Percentiles rank a stretch among this genome's conserved stretches.
Evolutionary conservation across 306 rosid species (phyloP).

Genomic region (Dryas drummondii): DNA sequence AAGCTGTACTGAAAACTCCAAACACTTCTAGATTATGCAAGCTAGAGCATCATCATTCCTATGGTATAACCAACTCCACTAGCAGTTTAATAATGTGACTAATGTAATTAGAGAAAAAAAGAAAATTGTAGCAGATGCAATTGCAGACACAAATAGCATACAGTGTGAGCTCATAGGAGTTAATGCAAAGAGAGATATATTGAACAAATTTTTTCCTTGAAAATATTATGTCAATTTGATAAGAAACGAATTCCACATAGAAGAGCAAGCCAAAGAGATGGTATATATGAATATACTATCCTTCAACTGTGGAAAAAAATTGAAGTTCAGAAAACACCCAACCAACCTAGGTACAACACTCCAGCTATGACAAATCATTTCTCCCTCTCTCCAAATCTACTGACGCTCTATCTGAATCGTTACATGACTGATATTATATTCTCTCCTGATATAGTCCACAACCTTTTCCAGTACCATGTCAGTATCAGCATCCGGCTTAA

Average conservation of each 20-base stretch:
- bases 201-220: not conserved
- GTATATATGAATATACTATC: constrained; percentile 7
- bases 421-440: constrained; percentile 49
- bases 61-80: no score
- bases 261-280: not conserved
- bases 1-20: no score
- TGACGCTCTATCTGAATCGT: constrained; percentile 57
- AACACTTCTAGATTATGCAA: no score
- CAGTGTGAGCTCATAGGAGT: not conserved
- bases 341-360: constrained; percentile 5
- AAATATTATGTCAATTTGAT: not conserved
- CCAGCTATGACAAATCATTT: not conserved
- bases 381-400: constrained; percentile 20
- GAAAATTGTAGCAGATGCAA: not conserved
- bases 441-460: constrained; percentile 41
- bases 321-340: not conserved
- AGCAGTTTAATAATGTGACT: not conserved
- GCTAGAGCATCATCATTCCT: no score
- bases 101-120: not conserved
- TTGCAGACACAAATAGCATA: not conserved
- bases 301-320: not conserved
- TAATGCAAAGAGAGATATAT: not conserved
- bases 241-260: not conserved
- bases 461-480: constrained; percentile 45
- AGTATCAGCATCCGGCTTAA: constrained; percentile 47